Base-by-base conservation (phyloP, 306 rosid genomes). In the Cajanus cajan region DNA sequence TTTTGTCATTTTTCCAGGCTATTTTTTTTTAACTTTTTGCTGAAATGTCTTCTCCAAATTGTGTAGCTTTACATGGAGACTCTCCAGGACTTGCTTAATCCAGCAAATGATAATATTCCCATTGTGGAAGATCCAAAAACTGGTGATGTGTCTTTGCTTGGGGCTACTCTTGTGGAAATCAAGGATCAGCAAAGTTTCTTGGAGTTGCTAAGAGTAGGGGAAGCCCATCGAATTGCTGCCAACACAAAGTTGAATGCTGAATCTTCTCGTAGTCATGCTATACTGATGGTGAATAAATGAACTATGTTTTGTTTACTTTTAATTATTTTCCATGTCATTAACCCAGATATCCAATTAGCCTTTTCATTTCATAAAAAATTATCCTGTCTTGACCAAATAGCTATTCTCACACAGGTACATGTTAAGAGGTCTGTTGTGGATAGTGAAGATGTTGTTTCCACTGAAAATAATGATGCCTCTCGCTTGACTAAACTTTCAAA, bases 201-300 rank as follows among this genome's bases (percentile, higher is more conserved):
- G 85, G 98, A 92, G 88, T 84, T 95, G 80, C 85, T 92, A 75
- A 90, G 93, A 78, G 21, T 91, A n/a, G 98, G 98, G 61, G 98
- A 94, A 88, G 83, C 91, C 63, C 92, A 94, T 76, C 91, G 98
- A 43, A 43, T 90, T 43, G 95, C 98, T 77, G 98, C 98, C 47
- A 94, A 94, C 87, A 94, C 98, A 52, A 94, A 88, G 75, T 86
- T 92, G 93, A 94, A 92, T 85, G 90, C 97, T 2, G 98, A 94
- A 80, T 94, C 98, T 67, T 94, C 98, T 59, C 94, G 98, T 62
- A 94, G 98, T 87, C 98, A 94, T 76, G 98, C 97, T 37, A 92
- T 94, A 82, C 88, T 94, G 78, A 87, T 88, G 97, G 98, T 92
- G 86, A 87, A 81, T 78, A 78, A 67, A 83, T 84, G 68, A 67